Evolutionary conservation across 1,284 basidiomycete genomes (phyloP).

Genomic region (Garcileccinum viscosum): DNA sequence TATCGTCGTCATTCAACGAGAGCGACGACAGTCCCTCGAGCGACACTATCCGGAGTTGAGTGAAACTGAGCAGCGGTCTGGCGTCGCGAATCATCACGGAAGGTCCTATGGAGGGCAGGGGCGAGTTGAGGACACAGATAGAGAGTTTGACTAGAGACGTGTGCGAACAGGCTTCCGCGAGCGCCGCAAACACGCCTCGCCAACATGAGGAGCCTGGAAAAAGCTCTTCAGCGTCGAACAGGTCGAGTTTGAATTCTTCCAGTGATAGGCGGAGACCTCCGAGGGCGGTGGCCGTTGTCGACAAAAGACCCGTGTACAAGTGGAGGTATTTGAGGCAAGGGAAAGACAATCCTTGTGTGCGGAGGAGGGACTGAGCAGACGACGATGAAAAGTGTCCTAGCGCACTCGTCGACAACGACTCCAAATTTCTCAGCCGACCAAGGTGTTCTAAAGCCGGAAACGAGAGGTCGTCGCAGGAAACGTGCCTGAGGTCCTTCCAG

Average conservation of each 20-base stretch:
- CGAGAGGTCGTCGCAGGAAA: conserved; percentile 32
- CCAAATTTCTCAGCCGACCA: conserved; percentile 15
- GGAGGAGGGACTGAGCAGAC: conserved; percentile 6
- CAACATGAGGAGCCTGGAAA: conserved; percentile 13
- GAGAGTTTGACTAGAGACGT: conserved; percentile 13
- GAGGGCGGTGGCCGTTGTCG: conserved; percentile 16
- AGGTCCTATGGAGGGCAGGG: background rate
- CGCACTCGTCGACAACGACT: conserved; percentile 25
- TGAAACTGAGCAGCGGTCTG: conserved; percentile 25
- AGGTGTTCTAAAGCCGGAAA: conserved; percentile 27
- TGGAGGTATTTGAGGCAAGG: conserved; percentile 25
- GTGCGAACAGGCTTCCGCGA: conserved; percentile 24
- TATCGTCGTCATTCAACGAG: conserved; percentile 22
- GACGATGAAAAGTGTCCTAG: conserved; percentile 15
- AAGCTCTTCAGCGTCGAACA: conserved; percentile 28
- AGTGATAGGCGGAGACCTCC: conserved; percentile 17
- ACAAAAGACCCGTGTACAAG: conserved; percentile 25
- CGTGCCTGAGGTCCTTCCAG: conserved; percentile 27
- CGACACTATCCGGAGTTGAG: conserved; percentile 17
- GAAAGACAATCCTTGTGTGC: conserved; percentile 5
- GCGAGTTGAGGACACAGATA: conserved; percentile 23
- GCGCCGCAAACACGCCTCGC: conserved; percentile 17
- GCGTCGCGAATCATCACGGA: conserved; percentile 17
- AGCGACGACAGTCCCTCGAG: conserved; percentile 28
- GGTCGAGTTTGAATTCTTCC: conserved; percentile 25